phyloP scores from a whole-genome alignment of 2,329 filamentous ascomycete genomes.

The Chalaropsis thielavioides region DNA sequence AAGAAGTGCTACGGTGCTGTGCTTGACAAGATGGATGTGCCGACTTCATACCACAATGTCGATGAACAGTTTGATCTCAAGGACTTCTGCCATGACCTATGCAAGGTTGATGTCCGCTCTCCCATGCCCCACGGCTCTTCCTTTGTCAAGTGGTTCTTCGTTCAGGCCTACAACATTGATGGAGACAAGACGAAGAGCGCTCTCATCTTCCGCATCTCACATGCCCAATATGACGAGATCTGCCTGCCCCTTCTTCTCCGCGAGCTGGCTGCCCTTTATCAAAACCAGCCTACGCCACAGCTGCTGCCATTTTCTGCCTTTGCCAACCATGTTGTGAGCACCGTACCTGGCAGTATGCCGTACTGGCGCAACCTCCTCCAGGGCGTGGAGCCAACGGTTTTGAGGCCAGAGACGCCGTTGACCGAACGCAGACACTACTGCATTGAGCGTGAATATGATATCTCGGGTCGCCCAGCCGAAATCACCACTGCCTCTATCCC shows the following conservation, averaged over 20 bases:
- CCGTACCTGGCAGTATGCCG: slow-evolving; percentile 35
- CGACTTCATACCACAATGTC: slow-evolving; percentile 38
- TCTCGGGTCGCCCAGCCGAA: slow-evolving; percentile 35
- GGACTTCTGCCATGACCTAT: slow-evolving; percentile 38
- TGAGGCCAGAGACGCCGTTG: slow-evolving; percentile 29
- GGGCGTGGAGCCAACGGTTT: slow-evolving; percentile 35
- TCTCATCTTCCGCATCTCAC: slow-evolving; percentile 48
- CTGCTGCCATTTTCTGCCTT: slow-evolving; percentile 34
- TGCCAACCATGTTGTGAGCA: slow-evolving; percentile 30
- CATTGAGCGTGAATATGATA: slow-evolving; percentile 30
- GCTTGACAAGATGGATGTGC: slow-evolving; percentile 37
- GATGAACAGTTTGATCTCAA: slow-evolving; percentile 32
- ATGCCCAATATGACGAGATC: slow-evolving; percentile 56
- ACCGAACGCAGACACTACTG: slow-evolving; percentile 28
- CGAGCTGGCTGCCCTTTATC: slow-evolving; percentile 40
- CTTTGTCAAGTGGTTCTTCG: slow-evolving; percentile 45
- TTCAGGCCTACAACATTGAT: slow-evolving; percentile 25
- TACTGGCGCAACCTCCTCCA: slow-evolving; percentile 48
- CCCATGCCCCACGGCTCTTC: slow-evolving; percentile 43
- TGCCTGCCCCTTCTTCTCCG: slow-evolving; percentile 47
- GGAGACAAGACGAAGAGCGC: slow-evolving; percentile 23
- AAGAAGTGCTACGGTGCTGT: slow-evolving; percentile 42
- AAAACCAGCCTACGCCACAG: slow-evolving; percentile 16
- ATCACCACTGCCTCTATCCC: slow-evolving; percentile 50
- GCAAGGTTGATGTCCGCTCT: slow-evolving; percentile 40